Evolutionary conservation across 768 basidiomycete species (phyloP).

Genomic region (Kwoniella newhampshirensis): DNA sequence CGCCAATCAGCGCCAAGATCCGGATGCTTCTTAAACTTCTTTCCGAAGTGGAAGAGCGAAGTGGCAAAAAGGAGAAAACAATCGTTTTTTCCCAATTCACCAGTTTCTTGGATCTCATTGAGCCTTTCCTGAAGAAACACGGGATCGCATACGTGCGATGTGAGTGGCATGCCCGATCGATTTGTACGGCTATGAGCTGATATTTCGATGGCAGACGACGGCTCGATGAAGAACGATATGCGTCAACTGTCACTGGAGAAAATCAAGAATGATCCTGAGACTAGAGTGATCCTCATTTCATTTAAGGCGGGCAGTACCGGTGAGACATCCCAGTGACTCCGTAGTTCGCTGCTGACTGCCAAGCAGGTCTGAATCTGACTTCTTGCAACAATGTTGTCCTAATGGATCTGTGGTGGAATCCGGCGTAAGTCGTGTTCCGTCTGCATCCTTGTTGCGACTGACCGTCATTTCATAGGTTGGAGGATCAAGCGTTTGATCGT

Average conservation of each 20-base stretch:
- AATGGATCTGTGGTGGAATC: slow-evolving; percentile 82
- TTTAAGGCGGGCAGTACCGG: slow-evolving; percentile 97
- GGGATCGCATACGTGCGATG: slow-evolving; percentile 79
- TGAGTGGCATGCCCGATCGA: too few relatives aligned
- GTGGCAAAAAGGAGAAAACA: slow-evolving; percentile 71
- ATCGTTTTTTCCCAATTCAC: slow-evolving; percentile 93
- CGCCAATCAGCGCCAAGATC: slow-evolving; percentile 81
- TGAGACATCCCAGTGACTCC: slow-evolving; percentile 36
- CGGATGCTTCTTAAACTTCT: slow-evolving; percentile 76
- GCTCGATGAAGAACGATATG: slow-evolving; percentile 73
- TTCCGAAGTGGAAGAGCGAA: slow-evolving; percentile 63
- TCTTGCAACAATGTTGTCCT: slow-evolving; percentile 93
- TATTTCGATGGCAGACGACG: slow-evolving; percentile 69
- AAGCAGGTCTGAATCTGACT: slow-evolving; percentile 84
- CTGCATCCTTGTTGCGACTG: slow-evolving; percentile 10
- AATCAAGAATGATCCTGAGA: slow-evolving; percentile 64
- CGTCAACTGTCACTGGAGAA: slow-evolving; percentile 72
- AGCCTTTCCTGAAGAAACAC: slow-evolving; percentile 72
- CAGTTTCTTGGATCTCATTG: slow-evolving; percentile 74
- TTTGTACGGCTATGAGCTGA: slow-evolving; percentile 8
- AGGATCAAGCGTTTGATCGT: slow-evolving; percentile 92
- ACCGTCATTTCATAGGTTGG: slow-evolving; percentile 55
- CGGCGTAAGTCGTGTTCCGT: slow-evolving; percentile 30
- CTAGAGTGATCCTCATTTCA: slow-evolving; percentile 82
- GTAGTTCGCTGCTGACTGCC: neutral